A percentile compares a stretch with the other conserved stretches of the same genome.
Evolutionary conservation across 768 basidiomycete species (phyloP).

Genomic region (Dendrothele bispora): DNA sequence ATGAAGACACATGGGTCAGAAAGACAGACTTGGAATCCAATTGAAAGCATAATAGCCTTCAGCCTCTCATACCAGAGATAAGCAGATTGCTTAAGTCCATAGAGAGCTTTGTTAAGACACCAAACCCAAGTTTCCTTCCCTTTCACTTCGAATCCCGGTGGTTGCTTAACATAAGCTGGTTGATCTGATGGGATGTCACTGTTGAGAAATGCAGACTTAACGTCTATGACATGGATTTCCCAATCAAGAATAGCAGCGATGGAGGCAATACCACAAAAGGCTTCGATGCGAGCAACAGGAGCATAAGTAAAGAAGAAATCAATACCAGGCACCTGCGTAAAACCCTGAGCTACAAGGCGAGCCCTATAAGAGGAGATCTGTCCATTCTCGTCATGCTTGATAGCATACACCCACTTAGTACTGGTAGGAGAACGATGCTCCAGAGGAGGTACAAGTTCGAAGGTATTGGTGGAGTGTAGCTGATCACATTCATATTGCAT

Average conservation of each 20-base stretch:
- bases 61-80: slow-evolving; percentile 12
- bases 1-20: too few relatives aligned
- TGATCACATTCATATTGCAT: too few relatives aligned
- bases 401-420: slow-evolving; percentile 37
- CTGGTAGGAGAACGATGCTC: slow-evolving; percentile 30
- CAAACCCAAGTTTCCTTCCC: slow-evolving; percentile 3
- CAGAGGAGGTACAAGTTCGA: slow-evolving; percentile 33
- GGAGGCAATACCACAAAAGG: slow-evolving; percentile 19
- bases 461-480: too few relatives aligned
- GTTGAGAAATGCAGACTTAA: slow-evolving; percentile 17
- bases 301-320: slow-evolving; percentile 41
- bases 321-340: slow-evolving; percentile 35
- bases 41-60: too few relatives aligned
- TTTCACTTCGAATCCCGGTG: slow-evolving; percentile 13
- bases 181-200: slow-evolving; percentile 20
- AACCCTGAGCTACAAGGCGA: slow-evolving; percentile 41
- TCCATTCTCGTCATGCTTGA: too few relatives aligned
- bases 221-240: slow-evolving; percentile 10
- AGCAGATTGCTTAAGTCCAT: slow-evolving; percentile 25
- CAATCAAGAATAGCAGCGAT: slow-evolving; percentile 24
- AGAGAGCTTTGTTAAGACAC: slow-evolving; percentile 16
- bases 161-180: slow-evolving; percentile 22
- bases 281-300: slow-evolving; percentile 19
- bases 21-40: too few relatives aligned
- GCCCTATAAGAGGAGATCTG: slow-evolving; percentile 38